Evolutionary conservation across 352 stramenopile genomes (phyloP), one percentile per base, ranked within the genome.

Genomic region (Globisporangium emineosum): DNA sequence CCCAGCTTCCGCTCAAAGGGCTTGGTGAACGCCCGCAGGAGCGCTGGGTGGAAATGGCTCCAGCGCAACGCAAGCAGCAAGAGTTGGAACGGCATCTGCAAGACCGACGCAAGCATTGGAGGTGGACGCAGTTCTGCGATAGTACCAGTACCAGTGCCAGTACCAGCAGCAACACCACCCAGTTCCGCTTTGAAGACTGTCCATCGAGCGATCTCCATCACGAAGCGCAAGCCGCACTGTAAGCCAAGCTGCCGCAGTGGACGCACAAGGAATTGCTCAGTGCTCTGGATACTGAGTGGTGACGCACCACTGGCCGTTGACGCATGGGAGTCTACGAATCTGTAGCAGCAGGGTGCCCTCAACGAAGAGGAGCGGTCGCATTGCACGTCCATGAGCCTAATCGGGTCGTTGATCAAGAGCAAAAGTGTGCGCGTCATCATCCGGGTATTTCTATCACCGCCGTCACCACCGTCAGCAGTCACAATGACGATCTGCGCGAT

Each of bases 1-100:
- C 73, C 56, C 25, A 78, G 69, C 57, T 94, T 85, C 29, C 81
- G 70, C 19, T 51, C 58, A 15, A 94, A 76, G 17, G 79, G 79
- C 60, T 70, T 79, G 0, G 50, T 60, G 7, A 88, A 64, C 3
- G 69, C 60, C 8, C 60, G 59, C 5, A 81, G 37, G 37, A 91
- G 60, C 5, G 57, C 25, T 13, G 83, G 83, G 47, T 91, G 81
- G 62, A 85, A 94, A 60, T 86, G 80, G 33, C 78, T 88, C 83
- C 84, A 91, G 6, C 83, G 79, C 21, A 94, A 53, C 5, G 89
- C 54, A 19, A 93, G 74, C 29, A 89, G 27, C 33, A 91, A 30
- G 1, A 92, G 49, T 51, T 94, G 86, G 66, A 94, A 91, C 25
- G 86, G 80, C 17, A 92, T 55, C 29, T 82, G 77, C 30, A 66